Evolutionary conservation across 805 yeast species (phyloP).

Genomic region (Monosporozyma aerobia): DNA sequence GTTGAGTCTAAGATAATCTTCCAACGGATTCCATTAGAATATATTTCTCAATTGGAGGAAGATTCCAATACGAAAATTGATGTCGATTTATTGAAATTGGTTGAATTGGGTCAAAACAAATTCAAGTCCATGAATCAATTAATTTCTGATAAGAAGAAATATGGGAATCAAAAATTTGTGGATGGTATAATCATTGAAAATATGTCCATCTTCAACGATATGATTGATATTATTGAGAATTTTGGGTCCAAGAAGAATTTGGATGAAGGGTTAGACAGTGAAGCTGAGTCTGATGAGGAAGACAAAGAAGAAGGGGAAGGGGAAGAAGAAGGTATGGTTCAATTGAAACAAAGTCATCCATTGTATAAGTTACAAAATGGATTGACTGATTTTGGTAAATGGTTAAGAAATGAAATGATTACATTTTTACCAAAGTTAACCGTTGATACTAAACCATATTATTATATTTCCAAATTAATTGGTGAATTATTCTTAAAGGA

Average conservation of each 20-base stretch:
- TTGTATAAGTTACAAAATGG: constrained; percentile 33
- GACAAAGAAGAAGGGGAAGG: constrained; percentile 10
- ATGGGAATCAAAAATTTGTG: constrained; percentile 12
- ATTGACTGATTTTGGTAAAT: constrained; percentile 39
- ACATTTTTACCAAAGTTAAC: constrained; percentile 9
- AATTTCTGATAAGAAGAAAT: constrained; percentile 29
- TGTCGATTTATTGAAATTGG: constrained; percentile 31
- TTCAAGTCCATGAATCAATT: constrained; percentile 29
- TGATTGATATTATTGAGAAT: constrained; percentile 56
- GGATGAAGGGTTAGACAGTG: constrained; percentile 54
- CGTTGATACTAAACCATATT: constrained; percentile 23
- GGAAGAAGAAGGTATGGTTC: constrained; percentile 7
- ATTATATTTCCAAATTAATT: constrained; percentile 38
- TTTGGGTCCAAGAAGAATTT: constrained; percentile 46
- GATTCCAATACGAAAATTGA: constrained; percentile 21
- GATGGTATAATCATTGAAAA: constrained; percentile 37
- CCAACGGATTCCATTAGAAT: constrained; percentile 51
- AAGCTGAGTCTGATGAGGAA: constrained; percentile 39
- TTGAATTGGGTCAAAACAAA: constrained; percentile 39
- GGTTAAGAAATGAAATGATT: constrained; percentile 33
- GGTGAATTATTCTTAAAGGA: constrained; percentile 59
- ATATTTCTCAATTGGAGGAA: constrained; percentile 41
- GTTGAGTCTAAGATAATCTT: constrained; percentile 48
- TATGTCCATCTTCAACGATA: constrained; percentile 53
- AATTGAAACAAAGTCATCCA: constrained; percentile 47